Evolutionary conservation across 352 stramenopile genomes (phyloP), one percentile per base, ranked within the genome.

Genomic region (Nothophytophthora sp.): DNA sequence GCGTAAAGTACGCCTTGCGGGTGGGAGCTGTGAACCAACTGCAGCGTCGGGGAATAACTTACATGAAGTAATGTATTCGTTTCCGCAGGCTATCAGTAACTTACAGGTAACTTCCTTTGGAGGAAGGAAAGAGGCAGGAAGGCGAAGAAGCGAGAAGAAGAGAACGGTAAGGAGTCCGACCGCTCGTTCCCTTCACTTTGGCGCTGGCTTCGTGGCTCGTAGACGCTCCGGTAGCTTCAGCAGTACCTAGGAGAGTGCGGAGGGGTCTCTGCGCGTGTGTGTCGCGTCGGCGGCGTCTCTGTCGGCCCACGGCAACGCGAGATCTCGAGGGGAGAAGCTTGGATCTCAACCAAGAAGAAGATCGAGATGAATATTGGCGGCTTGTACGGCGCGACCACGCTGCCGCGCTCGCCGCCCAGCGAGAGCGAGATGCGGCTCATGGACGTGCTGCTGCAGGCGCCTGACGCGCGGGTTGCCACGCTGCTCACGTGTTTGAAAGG

Each of bases 401-500:
- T 36, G 33, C 67, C 67, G 41, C 67, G 63, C 33, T 46, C 64
- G 50, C 72, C 65, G 44, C 75, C 80, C 34, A 76, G 47, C 25
- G 57, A 66, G 18, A 70, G 74, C 34, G 85, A 95, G 48, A 55
- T 53, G 39, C 75, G 76, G 24, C 55, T 95, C 19, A 70, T 92
- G 29, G 70, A 91, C 20, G 53, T 89, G 25, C 41, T 95, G 4
- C 53, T 88, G 29, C 63, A 77, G 15, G 68, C 70, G 13, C 51
- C 68, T 3, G 65, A 77, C 4, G 47, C 60, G 48, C 73, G 68
- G 4, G 58, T 95, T 20, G 55, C 63, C 30, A 70, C 72, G 24
- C 50, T 92, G 38, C 58, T 95, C 34, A 76, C 76, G 50, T 90
- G 76, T 15, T 61, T 93, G 13, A 73, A 75, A 11, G 76, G 78